Evolutionary conservation across 2,329 filamentous ascomycete genomes (phyloP).

Genomic region (Venturia carpophila): DNA sequence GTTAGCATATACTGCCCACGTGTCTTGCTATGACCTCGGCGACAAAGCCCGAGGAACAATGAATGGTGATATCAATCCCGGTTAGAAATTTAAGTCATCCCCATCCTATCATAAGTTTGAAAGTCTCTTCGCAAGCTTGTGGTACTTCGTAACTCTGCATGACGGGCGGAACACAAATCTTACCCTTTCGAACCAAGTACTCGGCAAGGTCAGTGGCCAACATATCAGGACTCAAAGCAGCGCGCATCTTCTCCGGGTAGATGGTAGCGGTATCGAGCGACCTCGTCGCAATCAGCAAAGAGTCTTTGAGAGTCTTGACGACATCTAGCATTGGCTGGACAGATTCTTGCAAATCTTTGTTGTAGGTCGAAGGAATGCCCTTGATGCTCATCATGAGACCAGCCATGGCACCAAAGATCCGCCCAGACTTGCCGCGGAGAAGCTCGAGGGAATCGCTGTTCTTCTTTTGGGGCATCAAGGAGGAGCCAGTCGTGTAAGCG

Average conservation of each 20-base stretch:
- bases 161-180: background rate
- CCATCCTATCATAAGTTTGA: conserved; percentile 11
- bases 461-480: conserved; percentile 79
- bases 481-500: conserved; percentile 69
- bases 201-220: conserved; percentile 65
- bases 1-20: background rate
- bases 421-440: conserved; percentile 67
- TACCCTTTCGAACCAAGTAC: conserved; percentile 52
- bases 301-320: conserved; percentile 73
- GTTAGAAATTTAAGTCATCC: conserved; percentile 1
- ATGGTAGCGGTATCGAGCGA: conserved; percentile 66
- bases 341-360: conserved; percentile 87
- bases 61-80: conserved; percentile 1
- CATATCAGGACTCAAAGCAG: conserved; percentile 74
- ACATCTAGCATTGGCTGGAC: conserved; percentile 80
- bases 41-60: background rate
- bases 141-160: background rate
- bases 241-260: conserved; percentile 67
- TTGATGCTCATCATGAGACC: conserved; percentile 71
- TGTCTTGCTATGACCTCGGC: background rate
- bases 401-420: conserved; percentile 73
- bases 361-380: conserved; percentile 74
- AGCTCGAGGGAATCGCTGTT: conserved; percentile 69
- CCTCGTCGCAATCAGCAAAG: conserved; percentile 73
- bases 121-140: conserved; percentile 1